Base-by-base conservation (phyloP, 2,329 filamentous ascomycete species). In the Beauveria bassiana region DNA sequence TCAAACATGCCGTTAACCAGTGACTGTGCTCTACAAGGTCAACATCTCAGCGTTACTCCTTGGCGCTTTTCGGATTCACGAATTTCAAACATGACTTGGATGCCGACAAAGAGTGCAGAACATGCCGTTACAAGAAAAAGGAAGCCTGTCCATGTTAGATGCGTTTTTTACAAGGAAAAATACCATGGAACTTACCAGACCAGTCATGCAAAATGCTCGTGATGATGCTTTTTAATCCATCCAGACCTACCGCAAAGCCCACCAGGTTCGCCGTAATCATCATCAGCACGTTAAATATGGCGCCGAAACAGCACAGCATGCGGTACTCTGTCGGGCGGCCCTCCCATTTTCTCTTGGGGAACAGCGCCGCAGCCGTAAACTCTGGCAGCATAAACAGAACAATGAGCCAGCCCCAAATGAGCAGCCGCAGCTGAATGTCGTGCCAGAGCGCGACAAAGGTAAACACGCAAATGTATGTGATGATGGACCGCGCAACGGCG, bases 391-490 rank as follows among this genome's bases (percentile, higher is more conserved):
- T 91, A 75, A 99, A 99, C 26, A 98, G 77, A 0, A 96, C 93
- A 65, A 99, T 86, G 45, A 99, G 81, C 95, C 95, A 99, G 31
- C 95, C 93, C 95, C 95, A 99, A 73, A 96, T 88, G 38, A 99
- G 81, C 45, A 99, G 80, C 10, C 89, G 85, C 34, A 98, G 83
- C 75, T 96, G 88, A 70, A 99, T 96, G 69, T 99, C 95, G 75
- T 99, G 95, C 95, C 95, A 99, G 31, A 99, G 79, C 0, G 95
- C 96, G 26, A 99, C 95, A 69, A 99, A 99, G 0, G 92, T 97
- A 72, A 99, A 99, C 38, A 96, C 90, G 5, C 88, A 77, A 2
- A 96, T 78, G 72, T 91, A 95, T 61, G 93, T 97, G 57, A 85
- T 69, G 2, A 93, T 79, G 0, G 86, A 86, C 18, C 83, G 78